These are phyloP conservation scores for Pascua guehoae DNA, from an alignment of 1,284 basidiomycete genomes.

Conservation along the genomic window DNA sequence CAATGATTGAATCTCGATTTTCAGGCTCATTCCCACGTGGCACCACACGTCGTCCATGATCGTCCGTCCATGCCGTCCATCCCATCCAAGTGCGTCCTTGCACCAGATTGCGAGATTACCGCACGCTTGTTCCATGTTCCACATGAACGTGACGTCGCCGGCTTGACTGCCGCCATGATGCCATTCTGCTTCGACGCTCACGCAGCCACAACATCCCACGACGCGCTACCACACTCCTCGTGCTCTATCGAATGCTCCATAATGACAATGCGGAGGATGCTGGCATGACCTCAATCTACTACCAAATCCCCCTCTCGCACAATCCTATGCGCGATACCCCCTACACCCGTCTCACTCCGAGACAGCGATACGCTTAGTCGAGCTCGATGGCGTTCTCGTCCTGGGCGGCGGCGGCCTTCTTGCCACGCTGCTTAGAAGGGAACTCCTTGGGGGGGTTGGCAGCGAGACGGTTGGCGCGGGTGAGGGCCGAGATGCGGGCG, in stretches of 20 bases:
- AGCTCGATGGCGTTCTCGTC: constrained; percentile 48
- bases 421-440: constrained; percentile 70
- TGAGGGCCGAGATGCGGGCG: constrained; percentile 72
- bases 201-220: not conserved
- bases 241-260: too few relatives aligned
- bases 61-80: too few relatives aligned
- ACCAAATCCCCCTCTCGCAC: constrained; percentile 13
- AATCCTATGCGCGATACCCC: constrained; percentile 3
- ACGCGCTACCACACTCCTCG: too few relatives aligned
- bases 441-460: constrained; percentile 58
- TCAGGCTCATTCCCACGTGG: too few relatives aligned
- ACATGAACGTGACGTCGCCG: too few relatives aligned
- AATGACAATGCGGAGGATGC: constrained; percentile 6
- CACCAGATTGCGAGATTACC: too few relatives aligned
- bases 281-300: constrained; percentile 14
- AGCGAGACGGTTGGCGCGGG: constrained; percentile 66
- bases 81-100: too few relatives aligned
- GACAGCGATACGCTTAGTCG: constrained; percentile 30
- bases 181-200: not conserved
- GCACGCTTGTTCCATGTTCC: too few relatives aligned
- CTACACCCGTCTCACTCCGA: not conserved
- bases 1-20: not conserved
- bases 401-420: constrained; percentile 71
- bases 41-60: too few relatives aligned
- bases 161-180: too few relatives aligned